Evolutionary conservation across 2,329 filamentous ascomycete genomes (phyloP).

Genomic region (Neonectria punicea): DNA sequence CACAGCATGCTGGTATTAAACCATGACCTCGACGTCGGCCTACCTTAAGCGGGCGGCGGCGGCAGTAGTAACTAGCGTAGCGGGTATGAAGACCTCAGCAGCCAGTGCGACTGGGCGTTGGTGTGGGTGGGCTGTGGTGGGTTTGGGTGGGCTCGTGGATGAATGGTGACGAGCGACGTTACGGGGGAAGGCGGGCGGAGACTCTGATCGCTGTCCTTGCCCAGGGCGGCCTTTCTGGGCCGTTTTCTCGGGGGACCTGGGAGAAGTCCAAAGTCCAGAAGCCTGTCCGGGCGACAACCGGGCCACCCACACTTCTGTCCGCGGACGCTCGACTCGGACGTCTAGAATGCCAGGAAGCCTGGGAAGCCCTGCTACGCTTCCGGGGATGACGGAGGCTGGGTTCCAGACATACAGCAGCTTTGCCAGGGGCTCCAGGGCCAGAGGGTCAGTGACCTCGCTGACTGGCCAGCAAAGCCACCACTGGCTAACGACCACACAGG

Average conservation of each 20-base stretch:
- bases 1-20: conserved; percentile 39
- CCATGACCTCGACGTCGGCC: conserved; percentile 28
- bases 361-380: conserved; percentile 15
- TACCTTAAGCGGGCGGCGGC: conserved; percentile 34
- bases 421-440: conserved; percentile 15
- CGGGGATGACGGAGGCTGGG: conserved; percentile 32
- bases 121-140: conserved; percentile 39
- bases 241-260: conserved; percentile 7
- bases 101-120: conserved; percentile 34
- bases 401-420: conserved; percentile 13
- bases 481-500: conserved; percentile 35
- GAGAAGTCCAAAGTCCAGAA: neutral
- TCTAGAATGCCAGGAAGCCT: conserved; percentile 17
- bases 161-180: conserved; percentile 36
- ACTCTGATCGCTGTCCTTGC: conserved; percentile 24
- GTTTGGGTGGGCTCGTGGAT: conserved; percentile 32
- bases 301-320: conserved; percentile 10
- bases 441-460: conserved; percentile 29
- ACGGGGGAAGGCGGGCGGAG: conserved; percentile 32
- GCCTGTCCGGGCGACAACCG: conserved; percentile 6
- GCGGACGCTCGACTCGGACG: conserved; percentile 16
- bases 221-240: conserved; percentile 4
- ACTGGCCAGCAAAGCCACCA: conserved; percentile 34
- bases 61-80: conserved; percentile 29
- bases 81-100: conserved; percentile 29